Evolutionary conservation across 176 grass and related monocot genomes (phyloP), one percentile per base, ranked within the genome.

Genomic region (Puccinellia tenuiflora): DNA sequence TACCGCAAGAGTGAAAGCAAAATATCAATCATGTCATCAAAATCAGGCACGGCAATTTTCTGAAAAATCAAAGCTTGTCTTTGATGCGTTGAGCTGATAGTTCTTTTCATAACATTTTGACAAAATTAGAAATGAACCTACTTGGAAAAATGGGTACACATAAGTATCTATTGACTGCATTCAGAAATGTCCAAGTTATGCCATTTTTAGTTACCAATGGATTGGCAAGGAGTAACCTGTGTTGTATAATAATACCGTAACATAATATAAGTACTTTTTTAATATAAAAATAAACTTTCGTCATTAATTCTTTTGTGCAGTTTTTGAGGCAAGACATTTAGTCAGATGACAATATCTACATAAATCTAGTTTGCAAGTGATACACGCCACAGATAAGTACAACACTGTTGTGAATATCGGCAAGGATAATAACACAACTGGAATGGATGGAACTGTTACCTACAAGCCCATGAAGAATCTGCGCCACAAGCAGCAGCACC

Each of bases 401-500:
- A 18, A 3, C 48, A 35, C 26, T 24, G 33, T 24, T 34, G 18
- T n/a, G 26, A 62, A 47, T 30, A 21, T n/a, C 43, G 38, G 31
- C 18, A 13, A 21, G 9, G 40, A 22, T 48, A 50, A 45, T 2
- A 45, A 45, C 12, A 45, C 10, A 45, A 45, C 45, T 47, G 45
- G 14, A 48, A 24, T 1, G 35, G 5, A 24, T 1, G 35, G 5
- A 80, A 34, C 0, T 28, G 48, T 7, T 85, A 89, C 88, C 88
- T 55, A 86, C 43, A 29, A 90, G 63, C 10, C 88, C 88, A 71
- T 90, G 88, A 71, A 90, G 64, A 78, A 90, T 90, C 88, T 90
- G 83, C 13, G 1, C 6, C 62, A 52, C 9, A 52, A 52, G 4
- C 40, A 69, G 11, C 37, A 56, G 6, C 22, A 5, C 0, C 46